These are phyloP conservation scores for Triangularia verruculosa DNA, from an alignment of 2,329 filamentous ascomycete genomes.

Conservation along the genomic window DNA sequence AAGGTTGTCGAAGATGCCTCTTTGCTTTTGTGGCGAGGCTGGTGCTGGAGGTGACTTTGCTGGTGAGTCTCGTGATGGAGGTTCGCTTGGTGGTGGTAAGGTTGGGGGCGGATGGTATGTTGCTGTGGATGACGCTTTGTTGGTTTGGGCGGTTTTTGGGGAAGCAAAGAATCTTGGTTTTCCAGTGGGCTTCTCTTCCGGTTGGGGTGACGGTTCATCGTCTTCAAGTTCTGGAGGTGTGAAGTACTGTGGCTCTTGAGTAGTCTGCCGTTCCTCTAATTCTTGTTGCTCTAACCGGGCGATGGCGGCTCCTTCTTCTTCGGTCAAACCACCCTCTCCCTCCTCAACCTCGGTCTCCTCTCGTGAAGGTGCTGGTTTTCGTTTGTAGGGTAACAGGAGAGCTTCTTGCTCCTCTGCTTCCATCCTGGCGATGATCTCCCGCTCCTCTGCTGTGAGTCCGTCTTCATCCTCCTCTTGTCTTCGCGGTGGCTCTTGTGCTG, in stretches of 20 bases:
- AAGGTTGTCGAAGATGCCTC: conserved; percentile 63
- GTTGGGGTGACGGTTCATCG: background rate
- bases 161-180: background rate
- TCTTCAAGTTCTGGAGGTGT: background rate
- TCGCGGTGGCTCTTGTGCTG: background rate
- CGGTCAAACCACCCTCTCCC: background rate
- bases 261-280: conserved; percentile 22
- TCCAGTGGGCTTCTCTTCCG: background rate
- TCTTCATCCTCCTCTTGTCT: background rate
- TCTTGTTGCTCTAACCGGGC: conserved; percentile 16
- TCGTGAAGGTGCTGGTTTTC: background rate
- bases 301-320: conserved; percentile 31
- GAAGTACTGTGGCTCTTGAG: background rate
- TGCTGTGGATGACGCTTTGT: background rate
- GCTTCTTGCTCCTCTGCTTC: conserved; percentile 43
- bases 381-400: conserved; percentile 33
- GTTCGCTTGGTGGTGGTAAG: background rate
- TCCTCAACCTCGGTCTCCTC: background rate
- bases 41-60: background rate
- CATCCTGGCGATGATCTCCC: background rate
- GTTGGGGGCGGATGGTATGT: background rate
- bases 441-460: conserved; percentile 6
- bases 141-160: background rate
- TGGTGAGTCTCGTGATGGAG: background rate
- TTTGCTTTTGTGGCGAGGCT: background rate